These are phyloP conservation scores for Tetrahymena elliotti DNA, from an alignment of 73 alveolate species.

Conservation along the genomic window DNA sequence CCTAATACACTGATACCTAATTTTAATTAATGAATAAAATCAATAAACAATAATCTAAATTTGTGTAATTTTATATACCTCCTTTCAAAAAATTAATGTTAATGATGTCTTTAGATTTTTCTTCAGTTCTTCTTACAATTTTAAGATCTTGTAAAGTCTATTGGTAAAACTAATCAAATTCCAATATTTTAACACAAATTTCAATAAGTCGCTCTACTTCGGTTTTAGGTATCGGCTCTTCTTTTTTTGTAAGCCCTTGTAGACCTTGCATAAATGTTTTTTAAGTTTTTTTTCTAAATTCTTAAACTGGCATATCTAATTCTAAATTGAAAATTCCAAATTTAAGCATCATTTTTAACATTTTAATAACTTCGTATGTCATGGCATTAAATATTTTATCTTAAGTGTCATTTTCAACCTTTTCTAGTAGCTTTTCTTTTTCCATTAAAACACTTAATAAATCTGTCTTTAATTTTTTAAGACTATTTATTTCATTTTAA, in stretches of 20 bases:
- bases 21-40: neutral
- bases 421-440: neutral
- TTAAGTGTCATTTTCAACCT: neutral
- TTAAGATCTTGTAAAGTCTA: neutral
- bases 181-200: slow-evolving; percentile 3
- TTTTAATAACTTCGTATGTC: slow-evolving; percentile 24
- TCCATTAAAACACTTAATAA: neutral
- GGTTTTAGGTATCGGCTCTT: neutral
- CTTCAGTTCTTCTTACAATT: slow-evolving; percentile 3
- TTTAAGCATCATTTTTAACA: slow-evolving; percentile 21
- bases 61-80: neutral
- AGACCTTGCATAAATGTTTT: neutral
- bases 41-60: neutral
- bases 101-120: neutral
- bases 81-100: neutral
- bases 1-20: neutral
- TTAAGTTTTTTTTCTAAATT: neutral
- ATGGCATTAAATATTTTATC: slow-evolving; percentile 9
- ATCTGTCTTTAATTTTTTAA: neutral
- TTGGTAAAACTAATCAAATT: slow-evolving; percentile 14
- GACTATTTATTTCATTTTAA: neutral
- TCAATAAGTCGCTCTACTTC: slow-evolving; percentile 18
- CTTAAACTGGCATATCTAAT: neutral
- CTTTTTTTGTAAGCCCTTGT: no score
- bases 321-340: slow-evolving; percentile 20